Conservation (phyloP, 768 basidiomycete species). For the Kwoniella pini region DNA sequence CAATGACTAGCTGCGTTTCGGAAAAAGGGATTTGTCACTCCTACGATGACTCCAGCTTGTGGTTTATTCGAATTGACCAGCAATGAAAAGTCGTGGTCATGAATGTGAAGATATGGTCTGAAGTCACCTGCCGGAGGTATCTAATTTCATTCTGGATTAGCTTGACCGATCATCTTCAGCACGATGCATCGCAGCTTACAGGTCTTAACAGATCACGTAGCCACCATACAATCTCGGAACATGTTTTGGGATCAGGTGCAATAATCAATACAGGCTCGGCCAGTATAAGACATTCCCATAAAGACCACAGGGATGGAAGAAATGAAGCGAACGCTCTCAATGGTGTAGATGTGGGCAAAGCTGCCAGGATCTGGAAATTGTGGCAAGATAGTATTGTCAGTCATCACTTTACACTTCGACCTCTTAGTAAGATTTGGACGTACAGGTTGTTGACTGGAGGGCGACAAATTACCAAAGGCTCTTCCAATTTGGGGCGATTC, state of each 20-base stretch:
- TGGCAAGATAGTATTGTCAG: neutral
- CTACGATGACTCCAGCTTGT: constrained; percentile 51
- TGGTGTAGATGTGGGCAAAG: constrained; percentile 52
- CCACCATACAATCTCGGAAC: constrained; percentile 85
- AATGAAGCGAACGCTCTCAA: constrained; percentile 51
- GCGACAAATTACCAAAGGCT: constrained; percentile 59
- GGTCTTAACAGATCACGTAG: constrained; percentile 82
- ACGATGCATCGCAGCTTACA: constrained; percentile 57
- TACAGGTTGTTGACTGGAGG: constrained; percentile 5
- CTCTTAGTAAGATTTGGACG: neutral
- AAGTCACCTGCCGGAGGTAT: constrained; percentile 81
- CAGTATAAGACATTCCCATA: constrained; percentile 90
- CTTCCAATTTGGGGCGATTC: constrained; percentile 76
- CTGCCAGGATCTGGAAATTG: constrained; percentile 51
- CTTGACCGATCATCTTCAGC: neutral
- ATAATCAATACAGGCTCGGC: constrained; percentile 88
- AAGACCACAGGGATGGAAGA: constrained; percentile 57
- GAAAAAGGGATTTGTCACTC: constrained; percentile 56
- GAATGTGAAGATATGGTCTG: constrained; percentile 94
- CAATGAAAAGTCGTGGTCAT: constrained; percentile 75
- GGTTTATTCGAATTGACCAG: constrained; percentile 72
- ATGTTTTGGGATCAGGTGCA: constrained; percentile 74
- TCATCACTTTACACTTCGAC: too few relatives aligned
- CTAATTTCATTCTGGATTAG: constrained; percentile 58
- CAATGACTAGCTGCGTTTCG: constrained; percentile 54